A percentile compares a stretch with the other conserved stretches of the same genome.
Evolutionary conservation across 768 basidiomycete species (phyloP).

Genomic region (Boletus subparvulus): DNA sequence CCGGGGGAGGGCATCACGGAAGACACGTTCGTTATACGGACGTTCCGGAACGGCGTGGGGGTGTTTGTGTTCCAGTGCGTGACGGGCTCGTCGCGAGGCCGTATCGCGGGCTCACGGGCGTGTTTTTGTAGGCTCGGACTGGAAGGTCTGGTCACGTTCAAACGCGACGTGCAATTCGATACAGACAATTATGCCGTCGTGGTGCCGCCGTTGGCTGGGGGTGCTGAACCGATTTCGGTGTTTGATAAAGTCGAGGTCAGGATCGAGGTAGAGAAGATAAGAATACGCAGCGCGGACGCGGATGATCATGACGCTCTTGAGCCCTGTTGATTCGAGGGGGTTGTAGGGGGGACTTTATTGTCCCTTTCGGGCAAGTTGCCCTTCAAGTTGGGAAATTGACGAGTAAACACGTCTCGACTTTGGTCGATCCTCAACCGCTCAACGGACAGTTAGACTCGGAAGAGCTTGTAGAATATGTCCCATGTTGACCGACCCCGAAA

Average conservation of each 20-base stretch:
- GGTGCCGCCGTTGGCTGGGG: slow-evolving; percentile 44
- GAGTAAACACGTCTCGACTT: too few species aligned
- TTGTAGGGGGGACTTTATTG: slow-evolving; percentile 30
- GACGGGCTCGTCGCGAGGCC: too few species aligned
- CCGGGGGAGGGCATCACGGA: slow-evolving; percentile 51
- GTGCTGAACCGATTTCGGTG: slow-evolving; percentile 61
- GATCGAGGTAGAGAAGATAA: slow-evolving; percentile 90
- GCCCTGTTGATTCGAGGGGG: slow-evolving; percentile 57
- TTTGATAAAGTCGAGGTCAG: slow-evolving; percentile 94
- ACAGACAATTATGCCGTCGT: slow-evolving; percentile 86
- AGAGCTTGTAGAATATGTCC: too few species aligned
- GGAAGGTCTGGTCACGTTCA: slow-evolving; percentile 94
- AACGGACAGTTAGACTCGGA: too few species aligned
- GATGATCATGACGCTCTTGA: slow-evolving; percentile 73
- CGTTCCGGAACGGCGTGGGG: slow-evolving; percentile 93
- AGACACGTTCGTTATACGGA: slow-evolving; percentile 90
- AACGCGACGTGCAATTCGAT: slow-evolving; percentile 85
- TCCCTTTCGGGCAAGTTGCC: too few species aligned
- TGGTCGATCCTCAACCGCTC: too few species aligned
- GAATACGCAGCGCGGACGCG: slow-evolving; percentile 87
- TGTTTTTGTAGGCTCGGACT: slow-evolving; percentile 68
- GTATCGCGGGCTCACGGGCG: neutral
- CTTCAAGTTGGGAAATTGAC: too few species aligned
- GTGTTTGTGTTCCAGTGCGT: slow-evolving; percentile 89
- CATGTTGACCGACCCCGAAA: too few species aligned